Conservation (phyloP, 352 stramenopile genomes). For the Peronosclerospora sorghi region DNA sequence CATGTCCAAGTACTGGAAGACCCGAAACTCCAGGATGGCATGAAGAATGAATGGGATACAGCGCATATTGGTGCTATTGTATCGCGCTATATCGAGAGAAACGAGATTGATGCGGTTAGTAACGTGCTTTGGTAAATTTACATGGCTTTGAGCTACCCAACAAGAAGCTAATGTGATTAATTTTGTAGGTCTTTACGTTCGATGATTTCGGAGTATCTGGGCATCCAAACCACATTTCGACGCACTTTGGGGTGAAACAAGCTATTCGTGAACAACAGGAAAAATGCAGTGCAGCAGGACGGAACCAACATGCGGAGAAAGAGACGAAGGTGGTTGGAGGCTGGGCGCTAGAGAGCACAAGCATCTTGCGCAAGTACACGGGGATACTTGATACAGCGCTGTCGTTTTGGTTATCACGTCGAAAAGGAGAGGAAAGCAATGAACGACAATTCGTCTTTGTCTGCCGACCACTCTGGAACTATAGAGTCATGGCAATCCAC, state of each 20-base stretch:
- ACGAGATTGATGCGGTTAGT: conserved; percentile 55
- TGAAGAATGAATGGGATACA: conserved; percentile 59
- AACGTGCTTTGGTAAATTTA: neutral
- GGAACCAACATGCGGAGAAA: neutral
- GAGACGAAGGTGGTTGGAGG: conserved; percentile 23
- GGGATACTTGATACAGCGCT: conserved; percentile 65
- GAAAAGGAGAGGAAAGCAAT: conserved; percentile 1
- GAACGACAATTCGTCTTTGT: conserved; percentile 46
- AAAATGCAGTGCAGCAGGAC: conserved; percentile 17
- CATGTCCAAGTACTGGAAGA: conserved; percentile 71
- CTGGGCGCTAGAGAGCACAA: conserved; percentile 64
- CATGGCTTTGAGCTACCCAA: neutral
- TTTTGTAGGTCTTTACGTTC: conserved; percentile 87
- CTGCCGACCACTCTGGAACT: conserved; percentile 63
- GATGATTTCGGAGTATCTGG: conserved; percentile 88
- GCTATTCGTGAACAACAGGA: conserved; percentile 33
- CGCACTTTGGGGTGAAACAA: conserved; percentile 43
- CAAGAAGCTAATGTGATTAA: neutral
- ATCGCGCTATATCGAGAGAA: conserved; percentile 34
- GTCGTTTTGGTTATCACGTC: conserved; percentile 23
- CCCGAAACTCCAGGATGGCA: conserved; percentile 77
- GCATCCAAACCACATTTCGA: conserved; percentile 89
- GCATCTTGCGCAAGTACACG: conserved; percentile 82
- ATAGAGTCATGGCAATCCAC: conserved; percentile 88
- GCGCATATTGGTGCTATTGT: conserved; percentile 57